Base-by-base conservation (phyloP, 371 early-diverging fungal genomes). In the Ecytonucleospora hepatopenaei region DNA sequence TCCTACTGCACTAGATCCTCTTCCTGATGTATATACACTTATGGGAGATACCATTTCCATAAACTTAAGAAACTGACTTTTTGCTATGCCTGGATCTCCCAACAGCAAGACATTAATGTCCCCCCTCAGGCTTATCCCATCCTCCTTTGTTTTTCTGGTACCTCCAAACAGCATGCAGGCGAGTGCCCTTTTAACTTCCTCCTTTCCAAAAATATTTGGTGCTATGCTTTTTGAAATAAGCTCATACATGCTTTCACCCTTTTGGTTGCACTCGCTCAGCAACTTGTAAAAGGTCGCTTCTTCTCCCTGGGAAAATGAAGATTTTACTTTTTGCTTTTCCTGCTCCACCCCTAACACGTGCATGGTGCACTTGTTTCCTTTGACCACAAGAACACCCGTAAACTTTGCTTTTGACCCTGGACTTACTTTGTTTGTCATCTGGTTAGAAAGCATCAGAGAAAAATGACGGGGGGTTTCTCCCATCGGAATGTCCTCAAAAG, bases 61-160 rank as follows among this genome's bases (percentile, higher is more conserved):
- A 83, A 97, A 97, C 83, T 96, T 96, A 32, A 99, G 84, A 70
- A 99, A 80, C 80, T 99, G 99, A 17, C 88, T 88, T 80, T 97
- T 99, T 61, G 99, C 99, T 31, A 94, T 91, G 70, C 97, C 97
- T 1, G 99, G 99, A 82, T 99, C 99, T 24, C 82, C 99, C n/a
- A 99, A 80, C 68, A 99, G 82, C 32, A 99, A 82, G 23, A 99
- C 93, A 80, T 94, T 96, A 69, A 99, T 92, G 76, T 96, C 97
- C 65, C 97, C 97, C 79, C 99, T 83, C 35, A 97, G 80, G 40
- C 86, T 83, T 86, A 96, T 90, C 40, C 92, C 90, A 76, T 96
- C 95, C 0, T 92, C 91, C 19, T 94, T 82, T 0, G 87, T 77
- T 75, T 92, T 91, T 73, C 88, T 88, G 17, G 94, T 92, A 17